A percentile compares a stretch with the other conserved stretches of the same genome.
Conservation (phyloP, 2,329 filamentous ascomycete genomes). For the Conoideocrella luteorostrata region DNA sequence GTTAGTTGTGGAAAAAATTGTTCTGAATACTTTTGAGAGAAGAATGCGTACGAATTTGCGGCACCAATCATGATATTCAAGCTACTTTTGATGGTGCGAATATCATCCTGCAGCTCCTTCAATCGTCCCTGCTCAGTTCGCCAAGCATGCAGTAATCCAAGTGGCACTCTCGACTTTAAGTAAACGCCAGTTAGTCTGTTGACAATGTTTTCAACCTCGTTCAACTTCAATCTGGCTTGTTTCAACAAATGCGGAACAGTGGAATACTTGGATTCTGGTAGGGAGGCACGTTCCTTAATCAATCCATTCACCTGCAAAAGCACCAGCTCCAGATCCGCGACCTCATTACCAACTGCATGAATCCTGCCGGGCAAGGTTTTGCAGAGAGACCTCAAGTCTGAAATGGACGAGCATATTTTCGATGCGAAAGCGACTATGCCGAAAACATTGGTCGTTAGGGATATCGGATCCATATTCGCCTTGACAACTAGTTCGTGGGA, state of each 20-base stretch:
- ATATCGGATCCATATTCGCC: conserved; percentile 13
- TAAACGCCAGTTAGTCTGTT: conserved; percentile 12
- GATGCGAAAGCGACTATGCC: conserved; percentile 17
- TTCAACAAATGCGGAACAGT: conserved; percentile 18
- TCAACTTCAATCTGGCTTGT: conserved; percentile 18
- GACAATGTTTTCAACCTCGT: conserved; percentile 18
- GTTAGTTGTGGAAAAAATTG: not conserved
- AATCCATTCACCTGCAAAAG: conserved; percentile 18
- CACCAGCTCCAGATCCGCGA: conserved; percentile 22
- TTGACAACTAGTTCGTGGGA: not conserved
- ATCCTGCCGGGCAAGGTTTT: conserved; percentile 19
- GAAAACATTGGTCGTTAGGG: conserved; percentile 18
- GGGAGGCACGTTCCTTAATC: conserved; percentile 13
- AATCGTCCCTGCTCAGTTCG: conserved; percentile 17
- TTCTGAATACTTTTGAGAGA: not conserved
- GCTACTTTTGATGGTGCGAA: conserved; percentile 20
- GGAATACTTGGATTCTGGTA: conserved; percentile 9
- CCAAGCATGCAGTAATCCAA: conserved; percentile 13
- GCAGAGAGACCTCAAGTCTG: conserved; percentile 18
- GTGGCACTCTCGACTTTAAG: conserved; percentile 10
- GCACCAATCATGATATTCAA: conserved; percentile 23
- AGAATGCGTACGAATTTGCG: conserved; percentile 19
- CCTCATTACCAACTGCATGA: conserved; percentile 24
- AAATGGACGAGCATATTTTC: conserved; percentile 17
- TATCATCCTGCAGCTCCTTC: conserved; percentile 19